These are phyloP conservation scores for Rusavskia elegans DNA, from an alignment of 495 filamentous ascomycete species.

Conservation along the genomic window DNA sequence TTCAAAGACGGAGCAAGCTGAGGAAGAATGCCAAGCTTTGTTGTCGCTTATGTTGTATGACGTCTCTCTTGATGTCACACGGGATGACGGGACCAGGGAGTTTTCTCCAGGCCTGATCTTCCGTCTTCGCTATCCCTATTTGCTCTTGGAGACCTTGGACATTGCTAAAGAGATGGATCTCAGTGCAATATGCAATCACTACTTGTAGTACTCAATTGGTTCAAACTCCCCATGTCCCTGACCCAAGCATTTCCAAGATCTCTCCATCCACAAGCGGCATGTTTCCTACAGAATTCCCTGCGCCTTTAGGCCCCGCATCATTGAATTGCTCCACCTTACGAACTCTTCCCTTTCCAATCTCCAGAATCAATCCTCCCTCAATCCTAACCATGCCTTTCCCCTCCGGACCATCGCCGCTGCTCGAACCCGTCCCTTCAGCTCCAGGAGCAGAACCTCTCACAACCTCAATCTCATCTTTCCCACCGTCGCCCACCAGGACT, in stretches of 20 bases:
- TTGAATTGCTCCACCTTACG: constrained; percentile 35
- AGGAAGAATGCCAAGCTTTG: too few species aligned
- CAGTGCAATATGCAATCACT: too few species aligned
- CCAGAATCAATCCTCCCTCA: constrained; percentile 37
- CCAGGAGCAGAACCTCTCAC: neutral
- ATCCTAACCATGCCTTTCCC: constrained; percentile 1
- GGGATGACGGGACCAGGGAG: too few species aligned
- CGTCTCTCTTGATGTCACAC: too few species aligned
- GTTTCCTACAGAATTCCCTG: constrained; percentile 32
- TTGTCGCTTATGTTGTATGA: too few species aligned
- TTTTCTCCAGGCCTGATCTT: too few species aligned
- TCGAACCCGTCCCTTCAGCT: neutral
- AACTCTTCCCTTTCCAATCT: constrained; percentile 38
- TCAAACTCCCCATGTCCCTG: neutral
- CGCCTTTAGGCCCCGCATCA: constrained; percentile 39
- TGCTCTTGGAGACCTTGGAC: too few species aligned
- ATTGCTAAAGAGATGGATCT: too few species aligned
- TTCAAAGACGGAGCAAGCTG: too few species aligned
- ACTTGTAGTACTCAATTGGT: neutral
- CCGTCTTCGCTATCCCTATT: too few species aligned
- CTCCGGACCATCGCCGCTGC: neutral
- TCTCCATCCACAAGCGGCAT: constrained; percentile 24
- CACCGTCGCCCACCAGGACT: constrained; percentile 27
- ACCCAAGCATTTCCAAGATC: constrained; percentile 18
- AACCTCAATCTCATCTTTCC: constrained; percentile 24